phyloP scores from a whole-genome alignment of 73 alveolate genomes.

The Symbiodinium pilosum region DNA sequence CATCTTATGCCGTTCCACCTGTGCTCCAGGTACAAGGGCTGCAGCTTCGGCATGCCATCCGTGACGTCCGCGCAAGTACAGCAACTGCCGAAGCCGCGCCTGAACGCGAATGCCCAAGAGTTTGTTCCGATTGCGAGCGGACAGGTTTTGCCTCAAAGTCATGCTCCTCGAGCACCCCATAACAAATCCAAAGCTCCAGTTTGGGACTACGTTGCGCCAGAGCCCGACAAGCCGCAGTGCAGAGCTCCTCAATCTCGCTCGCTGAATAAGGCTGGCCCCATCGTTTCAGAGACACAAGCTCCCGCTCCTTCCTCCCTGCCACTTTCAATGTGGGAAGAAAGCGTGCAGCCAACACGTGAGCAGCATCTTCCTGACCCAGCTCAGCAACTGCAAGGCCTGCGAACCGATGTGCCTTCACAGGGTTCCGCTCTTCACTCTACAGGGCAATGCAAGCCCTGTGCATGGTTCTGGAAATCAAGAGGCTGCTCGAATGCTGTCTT shows the following conservation, averaged over 20 bases:
- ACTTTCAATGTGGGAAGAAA: too few species aligned
- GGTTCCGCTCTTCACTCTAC: conserved; percentile 61
- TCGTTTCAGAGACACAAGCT: neutral
- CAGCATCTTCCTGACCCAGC: neutral
- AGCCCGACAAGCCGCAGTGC: neutral
- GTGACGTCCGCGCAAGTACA: neutral
- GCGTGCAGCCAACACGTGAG: neutral
- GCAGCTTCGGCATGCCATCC: conserved; percentile 17
- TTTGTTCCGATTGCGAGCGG: conserved; percentile 32
- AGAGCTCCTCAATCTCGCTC: neutral
- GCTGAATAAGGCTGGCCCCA: neutral
- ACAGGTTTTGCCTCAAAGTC: neutral
- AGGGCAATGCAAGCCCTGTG: conserved; percentile 88
- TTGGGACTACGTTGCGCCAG: neutral
- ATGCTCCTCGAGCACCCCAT: too few species aligned
- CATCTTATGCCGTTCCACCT: too few species aligned
- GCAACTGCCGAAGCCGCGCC: conserved; percentile 9
- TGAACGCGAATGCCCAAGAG: conserved; percentile 53
- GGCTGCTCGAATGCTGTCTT: conserved; percentile 59
- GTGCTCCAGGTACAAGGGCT: conserved; percentile 13
- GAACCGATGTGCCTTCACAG: conserved; percentile 36
- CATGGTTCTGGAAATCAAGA: conserved; percentile 75
- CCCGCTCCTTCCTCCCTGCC: neutral
- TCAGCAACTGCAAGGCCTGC: neutral
- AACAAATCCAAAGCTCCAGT: neutral